Base-by-base conservation (phyloP, 2,329 filamentous ascomycete genomes). In the Dichotomopilus funicola region DNA sequence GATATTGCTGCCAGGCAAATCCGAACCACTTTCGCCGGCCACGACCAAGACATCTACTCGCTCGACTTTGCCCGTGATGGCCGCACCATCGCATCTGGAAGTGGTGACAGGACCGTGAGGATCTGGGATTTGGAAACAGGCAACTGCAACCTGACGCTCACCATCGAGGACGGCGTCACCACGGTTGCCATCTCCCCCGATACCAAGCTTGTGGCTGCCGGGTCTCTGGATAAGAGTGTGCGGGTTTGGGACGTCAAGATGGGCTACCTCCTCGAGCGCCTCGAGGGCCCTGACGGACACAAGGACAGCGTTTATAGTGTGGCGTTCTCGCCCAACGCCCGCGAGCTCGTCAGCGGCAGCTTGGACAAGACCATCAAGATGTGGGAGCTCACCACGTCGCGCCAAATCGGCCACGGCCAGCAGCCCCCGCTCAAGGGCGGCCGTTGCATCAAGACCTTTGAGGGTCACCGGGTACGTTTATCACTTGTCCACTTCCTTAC, bases 311-410 rank as follows among this genome's bases (percentile, higher is more conserved):
- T 97, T 27, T 97, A 97, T 72, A 92, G 87, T 10, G 94, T 99
- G 27, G 92, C 94, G 0, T 99, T 99, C 72, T 91, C 91, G 11
- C 94, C 94, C 34, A 92, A 88, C 65, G 92, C 92, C 59, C 88
- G 91, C 65, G 89, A 95, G 63, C 85, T 99, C 42, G 92, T 97
- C 67, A 95, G 88, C 66, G 94, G 94, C 61, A 95, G 88, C 79
- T 76, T 97, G 64, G 94, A 99, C 71, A 95, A 95, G 79, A 97
- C 92, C 0, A 97, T 97, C 78, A 96, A 96, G 78, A 95, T 97
- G 87, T 99, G 94, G 91, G 91, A 96, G 76, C 80, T 99, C 50
- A 86, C 82, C 54, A 82, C 87, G 27, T 82, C 86, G 45, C 82
- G 88, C 63, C 81, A 85, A 65, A 80, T 85, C 57, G 41, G 79